Base-by-base conservation (phyloP, 768 basidiomycete species). In the Leccinellum rugosiceps region DNA sequence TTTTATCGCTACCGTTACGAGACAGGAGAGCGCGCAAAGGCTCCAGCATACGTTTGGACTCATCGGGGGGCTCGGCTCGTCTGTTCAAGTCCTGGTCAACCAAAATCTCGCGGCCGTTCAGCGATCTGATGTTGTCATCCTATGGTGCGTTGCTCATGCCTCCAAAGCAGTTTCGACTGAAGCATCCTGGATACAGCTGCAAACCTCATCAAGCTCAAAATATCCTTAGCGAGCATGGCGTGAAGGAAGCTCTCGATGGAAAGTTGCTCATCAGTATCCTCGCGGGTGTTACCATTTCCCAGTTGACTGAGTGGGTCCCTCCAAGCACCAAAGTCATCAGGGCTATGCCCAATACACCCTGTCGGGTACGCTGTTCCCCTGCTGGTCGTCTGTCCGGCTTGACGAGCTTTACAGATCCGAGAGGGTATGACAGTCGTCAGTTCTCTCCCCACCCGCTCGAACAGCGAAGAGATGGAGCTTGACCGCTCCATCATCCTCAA, bases 341-440 rank as follows among this genome's bases (percentile, higher is more conserved):
- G 56, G 92, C 94, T 11, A 99, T 99, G 97, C 95, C 97, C 62
- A 99, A 99, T 69, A 98, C 96, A 2, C 94, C 97, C 19, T 93
- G 91, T 77, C 92, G 92, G 73, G 96, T 94, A 59, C 57, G 83
- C 1, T 10, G 45, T 19, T 28, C 35, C n/a, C 10, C 7, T 28
- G 4, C 2, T 52, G 9, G 3, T n/a, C 38, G 19, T 35, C 45
- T 14, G n/a, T 15, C 30, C 35, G 10, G 35, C 28, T 25, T 57
- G 38, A 59, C 50, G 17, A 58, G 10, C 26, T 13, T 32, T 10
- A 1, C 23, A 99, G 97, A 98, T 99, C 69, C 88, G 97, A 21
- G 96, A 98, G 76, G 97, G 97, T 57, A 98, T 99, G 97, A 98
- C 95, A 1, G 87, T 97, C 41, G 82, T 98, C 55, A 90, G 91